These are phyloP conservation scores for Trichoderma orchidacearum DNA, from an alignment of 495 filamentous ascomycete genomes.

Conservation along the genomic window DNA sequence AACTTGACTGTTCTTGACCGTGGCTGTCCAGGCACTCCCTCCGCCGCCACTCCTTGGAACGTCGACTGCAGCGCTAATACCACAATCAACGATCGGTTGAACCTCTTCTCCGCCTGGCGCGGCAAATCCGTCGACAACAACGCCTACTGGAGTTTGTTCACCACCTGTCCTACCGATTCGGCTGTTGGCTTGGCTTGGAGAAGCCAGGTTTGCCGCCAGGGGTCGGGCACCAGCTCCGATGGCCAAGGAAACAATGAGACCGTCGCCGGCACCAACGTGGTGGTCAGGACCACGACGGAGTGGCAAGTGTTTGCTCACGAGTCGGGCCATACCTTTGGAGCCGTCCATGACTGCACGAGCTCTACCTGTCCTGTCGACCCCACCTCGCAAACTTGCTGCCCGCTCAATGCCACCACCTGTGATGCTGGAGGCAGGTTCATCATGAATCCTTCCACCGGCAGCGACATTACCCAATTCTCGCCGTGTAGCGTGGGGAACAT, in stretches of 20 bases:
- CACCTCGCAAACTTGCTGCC: constrained; percentile 66
- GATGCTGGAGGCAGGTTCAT: constrained; percentile 67
- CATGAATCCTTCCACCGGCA: constrained; percentile 84
- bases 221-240: constrained; percentile 24
- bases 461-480: constrained; percentile 65
- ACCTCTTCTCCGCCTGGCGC: constrained; percentile 82
- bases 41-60: constrained; percentile 67
- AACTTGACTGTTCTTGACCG: constrained; percentile 65
- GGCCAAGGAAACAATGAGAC: constrained; percentile 40
- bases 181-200: constrained; percentile 92
- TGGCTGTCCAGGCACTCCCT: constrained; percentile 51
- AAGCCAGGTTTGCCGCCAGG: constrained; percentile 67
- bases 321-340: constrained; percentile 88
- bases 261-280: constrained; percentile 78
- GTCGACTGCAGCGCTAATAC: constrained; percentile 45
- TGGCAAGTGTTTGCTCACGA: constrained; percentile 99
- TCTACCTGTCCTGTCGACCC: constrained; percentile 36
- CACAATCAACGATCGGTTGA: constrained; percentile 68
- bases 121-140: constrained; percentile 57
- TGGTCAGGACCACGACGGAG: constrained; percentile 67
- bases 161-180: constrained; percentile 67
- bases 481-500: constrained; percentile 86
- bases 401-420: constrained; percentile 53
- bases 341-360: constrained; percentile 94
- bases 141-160: constrained; percentile 89